These are phyloP conservation scores for Magnusiomyces paraingens DNA, from an alignment of 1,139 yeast genomes.

Conservation along the genomic window DNA sequence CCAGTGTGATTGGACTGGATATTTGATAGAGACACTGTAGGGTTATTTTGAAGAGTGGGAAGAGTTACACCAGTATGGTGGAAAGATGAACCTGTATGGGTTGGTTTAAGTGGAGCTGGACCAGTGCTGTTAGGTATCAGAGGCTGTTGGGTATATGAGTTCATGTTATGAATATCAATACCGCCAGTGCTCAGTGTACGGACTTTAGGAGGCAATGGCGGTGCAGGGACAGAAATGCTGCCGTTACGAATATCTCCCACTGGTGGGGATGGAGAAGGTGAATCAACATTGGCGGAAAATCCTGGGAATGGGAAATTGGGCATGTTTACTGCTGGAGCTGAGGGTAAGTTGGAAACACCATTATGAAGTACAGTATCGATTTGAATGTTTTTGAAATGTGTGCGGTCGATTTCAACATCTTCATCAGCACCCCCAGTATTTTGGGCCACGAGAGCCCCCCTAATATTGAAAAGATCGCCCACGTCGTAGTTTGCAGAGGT, in stretches of 20 bases:
- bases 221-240: conserved; percentile 9
- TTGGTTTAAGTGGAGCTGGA: background rate
- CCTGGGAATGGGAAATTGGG: conserved; percentile 6
- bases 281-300: conserved; percentile 4
- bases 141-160: conserved; percentile 4
- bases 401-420: conserved; percentile 30
- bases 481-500: conserved; percentile 14
- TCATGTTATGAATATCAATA: background rate
- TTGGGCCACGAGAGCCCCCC: conserved; percentile 12
- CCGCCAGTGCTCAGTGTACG: conserved; percentile 2
- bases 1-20: background rate
- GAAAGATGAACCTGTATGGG: background rate
- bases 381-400: conserved; percentile 34
- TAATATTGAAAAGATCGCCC: conserved; percentile 10
- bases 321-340: conserved; percentile 16
- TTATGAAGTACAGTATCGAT: conserved; percentile 36
- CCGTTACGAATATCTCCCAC: conserved; percentile 3
- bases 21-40: background rate
- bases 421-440: conserved; percentile 24
- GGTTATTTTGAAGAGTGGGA: conserved; percentile 6
- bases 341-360: conserved; percentile 30
- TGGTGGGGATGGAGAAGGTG: conserved; percentile 12
- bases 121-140: background rate
- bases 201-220: conserved; percentile 15
- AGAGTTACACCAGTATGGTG: conserved; percentile 1